Evolutionary conservation across 257 asterid species (phyloP), one percentile per base, ranked within the genome.

Genomic region (Solanum clarkiae): DNA sequence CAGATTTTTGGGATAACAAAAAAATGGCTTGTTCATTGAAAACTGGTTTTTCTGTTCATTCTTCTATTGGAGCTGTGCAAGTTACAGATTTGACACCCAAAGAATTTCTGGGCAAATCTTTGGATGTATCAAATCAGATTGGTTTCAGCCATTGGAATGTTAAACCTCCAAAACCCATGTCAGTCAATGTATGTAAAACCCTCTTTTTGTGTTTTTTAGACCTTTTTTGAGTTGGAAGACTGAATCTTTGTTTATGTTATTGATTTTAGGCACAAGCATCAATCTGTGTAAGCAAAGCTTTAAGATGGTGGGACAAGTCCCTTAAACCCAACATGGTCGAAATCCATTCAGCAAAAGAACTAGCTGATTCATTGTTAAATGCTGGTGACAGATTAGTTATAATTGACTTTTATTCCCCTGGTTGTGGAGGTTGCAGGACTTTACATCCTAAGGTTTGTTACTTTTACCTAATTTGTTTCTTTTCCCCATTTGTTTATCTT

Each of bases 341-440:
- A 90, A 92, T 96, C 80, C 85, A 89, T 80, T 92, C 97, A 59
- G 98, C 97, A 2, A 91, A 88, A 84, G 93, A 96, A 32, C 84
- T 94, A 13, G 93, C 90, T 11, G 97, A 93, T 75, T 80, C 87
- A 68, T 88, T 96, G 94, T 80, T 42, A 59, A 93, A 88, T 88
- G 94, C 99, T 56, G 99, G 97, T 49, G 98, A 96, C 83, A 93
- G 85, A 88, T 90, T 96, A 91, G 96, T 93, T 54, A 88, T 94
- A 24, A 86, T 96, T 80, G 98, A 93, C 90, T 96, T 96, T 56
- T 96, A 93, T 88, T 96, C 98, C 36, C 99, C 98, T 82, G 98
- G 97, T 20, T 96, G 99, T 93, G 99, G 98, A 6, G 98, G 98
- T 45, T 96, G 99, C 92, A 96, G 92, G 86, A 87, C 98, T 81